Conservation (phyloP, 2,329 filamentous ascomycete species). For the Aspergillus caelatus region DNA sequence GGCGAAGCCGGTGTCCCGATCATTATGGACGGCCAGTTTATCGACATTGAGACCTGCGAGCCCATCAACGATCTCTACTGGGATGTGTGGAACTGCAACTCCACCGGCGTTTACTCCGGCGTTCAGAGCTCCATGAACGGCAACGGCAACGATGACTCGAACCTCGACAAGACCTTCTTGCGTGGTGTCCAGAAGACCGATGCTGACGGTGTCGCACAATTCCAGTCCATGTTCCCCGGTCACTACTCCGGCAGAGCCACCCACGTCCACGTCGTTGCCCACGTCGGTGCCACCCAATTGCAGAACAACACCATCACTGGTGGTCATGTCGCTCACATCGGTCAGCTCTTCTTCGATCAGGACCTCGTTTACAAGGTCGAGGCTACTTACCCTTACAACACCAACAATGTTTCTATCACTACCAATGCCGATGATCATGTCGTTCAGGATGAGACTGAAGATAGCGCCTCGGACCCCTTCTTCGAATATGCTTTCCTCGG, state of each 20-base stretch:
- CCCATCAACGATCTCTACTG: conserved; percentile 36
- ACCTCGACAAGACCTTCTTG: conserved; percentile 44
- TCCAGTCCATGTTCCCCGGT: conserved; percentile 48
- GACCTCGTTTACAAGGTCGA: conserved; percentile 55
- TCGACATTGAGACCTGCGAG: conserved; percentile 44
- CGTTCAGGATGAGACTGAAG: conserved; percentile 15
- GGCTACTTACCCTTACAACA: conserved; percentile 39
- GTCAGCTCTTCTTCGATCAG: conserved; percentile 65
- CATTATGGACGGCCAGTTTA: conserved; percentile 43
- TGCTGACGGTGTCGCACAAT: conserved; percentile 44
- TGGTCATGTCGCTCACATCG: conserved; percentile 58
- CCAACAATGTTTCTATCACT: conserved; percentile 20
- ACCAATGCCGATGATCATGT: conserved; percentile 18
- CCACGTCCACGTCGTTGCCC: conserved; percentile 35
- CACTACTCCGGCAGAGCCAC: conserved; percentile 45
- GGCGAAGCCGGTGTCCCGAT: conserved; percentile 40
- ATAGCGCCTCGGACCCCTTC: conserved; percentile 18
- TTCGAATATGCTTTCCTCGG: conserved; percentile 21
- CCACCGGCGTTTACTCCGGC: conserved; percentile 34
- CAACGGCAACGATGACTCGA: conserved; percentile 29
- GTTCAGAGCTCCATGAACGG: conserved; percentile 31
- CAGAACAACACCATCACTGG: conserved; percentile 45
- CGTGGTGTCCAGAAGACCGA: conserved; percentile 50
- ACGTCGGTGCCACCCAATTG: conserved; percentile 32
- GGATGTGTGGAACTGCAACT: conserved; percentile 43